These are phyloP conservation scores for Limtongia smithiae DNA, from an alignment of 805 yeast genomes.

Conservation along the genomic window DNA sequence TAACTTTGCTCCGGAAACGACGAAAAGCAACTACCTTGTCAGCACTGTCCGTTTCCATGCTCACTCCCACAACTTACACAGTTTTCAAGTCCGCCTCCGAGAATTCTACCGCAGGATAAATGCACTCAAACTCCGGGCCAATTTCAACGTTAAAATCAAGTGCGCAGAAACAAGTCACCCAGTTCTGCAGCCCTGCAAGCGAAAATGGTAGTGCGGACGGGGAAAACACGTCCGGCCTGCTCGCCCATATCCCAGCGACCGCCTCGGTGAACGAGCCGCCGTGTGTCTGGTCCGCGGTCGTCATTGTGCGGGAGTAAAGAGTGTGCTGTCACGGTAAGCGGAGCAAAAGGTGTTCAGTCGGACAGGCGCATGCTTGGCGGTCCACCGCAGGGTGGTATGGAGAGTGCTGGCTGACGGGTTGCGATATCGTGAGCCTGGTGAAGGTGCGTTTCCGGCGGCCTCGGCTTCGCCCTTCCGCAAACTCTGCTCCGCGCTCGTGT, in stretches of 20 bases:
- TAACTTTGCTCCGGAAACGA: slow-evolving; percentile 29
- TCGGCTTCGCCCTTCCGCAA: too few relatives aligned
- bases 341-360: too few relatives aligned
- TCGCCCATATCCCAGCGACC: not conserved
- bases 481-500: too few relatives aligned
- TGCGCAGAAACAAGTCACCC: slow-evolving; percentile 25
- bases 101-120: slow-evolving; percentile 21
- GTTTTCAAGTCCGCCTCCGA: slow-evolving; percentile 25
- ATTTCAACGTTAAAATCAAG: slow-evolving; percentile 26
- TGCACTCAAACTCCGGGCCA: slow-evolving; percentile 28
- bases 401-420: too few relatives aligned
- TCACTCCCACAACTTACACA: slow-evolving; percentile 8
- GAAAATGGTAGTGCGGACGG: slow-evolving; percentile 6
- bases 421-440: too few relatives aligned
- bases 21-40: slow-evolving; percentile 19
- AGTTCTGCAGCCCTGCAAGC: slow-evolving; percentile 9
- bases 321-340: too few relatives aligned
- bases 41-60: not conserved
- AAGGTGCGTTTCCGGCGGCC: too few relatives aligned
- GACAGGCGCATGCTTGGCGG: too few relatives aligned
- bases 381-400: too few relatives aligned
- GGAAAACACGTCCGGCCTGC: not conserved
- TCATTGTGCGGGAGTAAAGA: too few relatives aligned
- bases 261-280: not conserved
- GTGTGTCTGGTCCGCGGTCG: too few relatives aligned